Conservation (phyloP, 2,329 filamentous ascomycete species). For the Bimuria novae-zelandiae region DNA sequence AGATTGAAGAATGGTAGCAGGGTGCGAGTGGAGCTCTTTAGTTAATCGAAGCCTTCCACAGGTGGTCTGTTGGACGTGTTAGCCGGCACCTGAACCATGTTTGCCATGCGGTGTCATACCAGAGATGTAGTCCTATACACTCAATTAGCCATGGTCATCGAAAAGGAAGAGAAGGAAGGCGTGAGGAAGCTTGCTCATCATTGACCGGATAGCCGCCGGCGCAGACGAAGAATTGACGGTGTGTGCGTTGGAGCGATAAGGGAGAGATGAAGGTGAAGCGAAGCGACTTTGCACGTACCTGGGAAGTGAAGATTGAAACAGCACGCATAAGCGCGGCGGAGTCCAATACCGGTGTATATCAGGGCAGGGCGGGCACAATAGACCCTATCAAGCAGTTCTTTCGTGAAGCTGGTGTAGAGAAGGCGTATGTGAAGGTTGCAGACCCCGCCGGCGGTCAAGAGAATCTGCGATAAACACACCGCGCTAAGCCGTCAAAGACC, state of each 20-base stretch:
- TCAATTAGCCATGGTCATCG: slow-evolving; percentile 42
- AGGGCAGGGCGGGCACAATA: slow-evolving; percentile 30
- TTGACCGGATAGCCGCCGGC: slow-evolving; percentile 9
- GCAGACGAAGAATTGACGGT: slow-evolving; percentile 33
- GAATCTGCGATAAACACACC: slow-evolving; percentile 3
- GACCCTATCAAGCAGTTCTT: slow-evolving; percentile 23
- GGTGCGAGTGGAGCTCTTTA: slow-evolving; percentile 47
- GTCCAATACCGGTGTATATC: slow-evolving; percentile 27
- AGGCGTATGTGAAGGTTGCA: slow-evolving; percentile 12
- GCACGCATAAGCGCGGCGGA: slow-evolving; percentile 53
- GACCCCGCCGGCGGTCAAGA: slow-evolving; percentile 7
- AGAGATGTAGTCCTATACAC: slow-evolving; percentile 66
- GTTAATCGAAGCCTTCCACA: slow-evolving; percentile 70
- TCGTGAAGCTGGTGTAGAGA: slow-evolving; percentile 1
- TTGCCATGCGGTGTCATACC: slow-evolving; percentile 47
- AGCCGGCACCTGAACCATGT: slow-evolving; percentile 27
- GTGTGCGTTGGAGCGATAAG: slow-evolving; percentile 39
- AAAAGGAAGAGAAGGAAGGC: slow-evolving; percentile 8
- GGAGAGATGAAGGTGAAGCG: slow-evolving; percentile 14
- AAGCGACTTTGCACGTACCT: slow-evolving; percentile 49
- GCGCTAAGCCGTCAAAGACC: background rate
- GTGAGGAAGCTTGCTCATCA: background rate
- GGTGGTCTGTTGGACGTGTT: slow-evolving; percentile 57
- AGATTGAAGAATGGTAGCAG: slow-evolving; percentile 15
- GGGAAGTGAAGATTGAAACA: slow-evolving; percentile 58